These are phyloP conservation scores for Aspergillus bridgeri DNA, from an alignment of 495 filamentous ascomycete genomes.

Conservation along the genomic window DNA sequence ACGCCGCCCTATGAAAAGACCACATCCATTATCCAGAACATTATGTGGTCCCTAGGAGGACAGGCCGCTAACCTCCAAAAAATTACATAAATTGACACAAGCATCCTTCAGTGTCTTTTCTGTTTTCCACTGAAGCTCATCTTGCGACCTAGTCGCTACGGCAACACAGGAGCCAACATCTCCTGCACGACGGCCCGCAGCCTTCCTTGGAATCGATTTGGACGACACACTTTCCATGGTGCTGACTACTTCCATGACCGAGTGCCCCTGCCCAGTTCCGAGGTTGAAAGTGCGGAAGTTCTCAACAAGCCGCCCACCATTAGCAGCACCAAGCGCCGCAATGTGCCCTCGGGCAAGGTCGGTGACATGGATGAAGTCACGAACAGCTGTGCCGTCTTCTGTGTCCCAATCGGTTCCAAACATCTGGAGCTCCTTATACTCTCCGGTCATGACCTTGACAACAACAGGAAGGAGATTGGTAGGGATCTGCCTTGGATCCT, in stretches of 20 bases:
- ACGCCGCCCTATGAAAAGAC: conserved; percentile 12
- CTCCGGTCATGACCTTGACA: conserved; percentile 55
- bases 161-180: conserved; percentile 79
- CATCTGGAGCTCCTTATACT: conserved; percentile 50
- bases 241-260: conserved; percentile 49
- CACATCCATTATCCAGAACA: neutral
- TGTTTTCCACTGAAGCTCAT: conserved; percentile 89
- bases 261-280: conserved; percentile 50
- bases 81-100: conserved; percentile 82
- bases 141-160: conserved; percentile 74
- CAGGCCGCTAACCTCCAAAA: conserved; percentile 36
- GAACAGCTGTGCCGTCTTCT: conserved; percentile 56
- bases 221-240: conserved; percentile 44
- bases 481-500: conserved; percentile 58
- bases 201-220: conserved; percentile 49
- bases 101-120: conserved; percentile 77
- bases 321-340: conserved; percentile 47
- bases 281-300: conserved; percentile 54
- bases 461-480: conserved; percentile 64
- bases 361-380: conserved; percentile 59
- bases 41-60: conserved; percentile 17
- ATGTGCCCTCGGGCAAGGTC: conserved; percentile 67
- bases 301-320: conserved; percentile 33
- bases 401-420: conserved; percentile 65
- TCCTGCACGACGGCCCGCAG: conserved; percentile 69